Conservation (phyloP, 495 filamentous ascomycete genomes). For the Hypoxylon rickii region DNA sequence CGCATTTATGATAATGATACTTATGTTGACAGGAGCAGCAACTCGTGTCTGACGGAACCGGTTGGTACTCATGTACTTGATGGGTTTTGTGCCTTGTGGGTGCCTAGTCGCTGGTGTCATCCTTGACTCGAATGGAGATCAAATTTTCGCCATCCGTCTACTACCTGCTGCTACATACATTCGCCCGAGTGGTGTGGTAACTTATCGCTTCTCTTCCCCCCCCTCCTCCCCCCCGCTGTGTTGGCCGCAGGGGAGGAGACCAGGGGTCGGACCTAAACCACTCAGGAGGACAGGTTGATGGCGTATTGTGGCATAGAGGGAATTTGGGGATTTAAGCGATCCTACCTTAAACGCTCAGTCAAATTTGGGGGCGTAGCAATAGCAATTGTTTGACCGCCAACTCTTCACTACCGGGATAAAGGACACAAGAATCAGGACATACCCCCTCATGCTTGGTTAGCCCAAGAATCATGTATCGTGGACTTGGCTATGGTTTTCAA, state of each 20-base stretch:
- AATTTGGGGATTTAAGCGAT: constrained; percentile 10
- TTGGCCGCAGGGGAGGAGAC: constrained; percentile 11
- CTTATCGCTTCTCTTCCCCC: not conserved
- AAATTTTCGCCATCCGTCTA: constrained; percentile 15
- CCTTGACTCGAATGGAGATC: not conserved
- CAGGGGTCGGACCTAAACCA: not conserved
- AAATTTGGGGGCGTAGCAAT: constrained; percentile 2
- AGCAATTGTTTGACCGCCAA: constrained; percentile 29
- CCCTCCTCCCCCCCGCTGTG: constrained; percentile 14
- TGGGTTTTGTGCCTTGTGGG: constrained; percentile 10
- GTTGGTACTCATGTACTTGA: too few relatives aligned
- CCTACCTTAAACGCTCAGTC: constrained; percentile 12
- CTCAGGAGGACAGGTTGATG: not conserved
- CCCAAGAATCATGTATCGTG: constrained; percentile 16
- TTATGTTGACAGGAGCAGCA: not conserved
- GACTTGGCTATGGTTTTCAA: constrained; percentile 8
- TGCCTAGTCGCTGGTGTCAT: constrained; percentile 10
- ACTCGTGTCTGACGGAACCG: too few relatives aligned
- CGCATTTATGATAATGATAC: not conserved
- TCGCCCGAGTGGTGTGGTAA: constrained; percentile 20
- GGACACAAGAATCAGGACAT: constrained; percentile 22
- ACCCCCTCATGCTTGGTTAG: constrained; percentile 7
- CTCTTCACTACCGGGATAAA: constrained; percentile 9
- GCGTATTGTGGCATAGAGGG: not conserved
- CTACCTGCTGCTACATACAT: constrained; percentile 4